Percentiles rank a stretch among this genome's conserved stretches.
Conservation (phyloP, 208 protist genomes). For the Trypanosoma rangeli region DNA sequence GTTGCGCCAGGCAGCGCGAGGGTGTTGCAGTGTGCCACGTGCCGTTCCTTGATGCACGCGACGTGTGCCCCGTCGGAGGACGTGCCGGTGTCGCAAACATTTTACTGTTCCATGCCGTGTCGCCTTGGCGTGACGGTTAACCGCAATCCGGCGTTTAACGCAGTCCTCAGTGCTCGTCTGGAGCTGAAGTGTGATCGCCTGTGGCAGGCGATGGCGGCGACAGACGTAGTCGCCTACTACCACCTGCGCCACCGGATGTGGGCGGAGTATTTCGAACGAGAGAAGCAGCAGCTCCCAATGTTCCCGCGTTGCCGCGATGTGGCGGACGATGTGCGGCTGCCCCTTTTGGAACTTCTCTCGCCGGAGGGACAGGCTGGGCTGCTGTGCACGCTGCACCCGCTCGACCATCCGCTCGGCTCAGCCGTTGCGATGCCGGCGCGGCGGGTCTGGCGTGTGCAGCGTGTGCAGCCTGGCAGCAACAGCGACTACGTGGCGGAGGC, state of each 20-base stretch:
- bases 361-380: slow-evolving; percentile 56
- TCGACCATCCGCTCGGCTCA: slow-evolving; percentile 44
- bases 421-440: slow-evolving; percentile 37
- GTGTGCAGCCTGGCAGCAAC: slow-evolving; percentile 34
- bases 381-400: slow-evolving; percentile 49
- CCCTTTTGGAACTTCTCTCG: slow-evolving; percentile 34
- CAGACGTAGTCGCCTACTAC: slow-evolving; percentile 28
- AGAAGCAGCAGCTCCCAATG: slow-evolving; percentile 44
- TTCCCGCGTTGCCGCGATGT: slow-evolving; percentile 33
- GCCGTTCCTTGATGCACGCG: slow-evolving; percentile 47
- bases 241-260: slow-evolving; percentile 65
- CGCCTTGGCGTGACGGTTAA: slow-evolving; percentile 49
- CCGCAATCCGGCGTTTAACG: slow-evolving; percentile 50
- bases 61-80: slow-evolving; percentile 32
- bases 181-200: slow-evolving; percentile 37
- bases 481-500: slow-evolving; percentile 56
- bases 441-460: slow-evolving; percentile 30
- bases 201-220: slow-evolving; percentile 31
- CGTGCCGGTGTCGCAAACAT: neutral
- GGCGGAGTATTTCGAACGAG: slow-evolving; percentile 60
- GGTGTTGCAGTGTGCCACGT: slow-evolving; percentile 35
- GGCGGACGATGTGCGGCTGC: slow-evolving; percentile 27
- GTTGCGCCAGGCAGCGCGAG: neutral
- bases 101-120: slow-evolving; percentile 17
- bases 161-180: slow-evolving; percentile 34